These are phyloP conservation scores for Hericium coralloides DNA, from an alignment of 768 basidiomycete species.

Conservation along the genomic window DNA sequence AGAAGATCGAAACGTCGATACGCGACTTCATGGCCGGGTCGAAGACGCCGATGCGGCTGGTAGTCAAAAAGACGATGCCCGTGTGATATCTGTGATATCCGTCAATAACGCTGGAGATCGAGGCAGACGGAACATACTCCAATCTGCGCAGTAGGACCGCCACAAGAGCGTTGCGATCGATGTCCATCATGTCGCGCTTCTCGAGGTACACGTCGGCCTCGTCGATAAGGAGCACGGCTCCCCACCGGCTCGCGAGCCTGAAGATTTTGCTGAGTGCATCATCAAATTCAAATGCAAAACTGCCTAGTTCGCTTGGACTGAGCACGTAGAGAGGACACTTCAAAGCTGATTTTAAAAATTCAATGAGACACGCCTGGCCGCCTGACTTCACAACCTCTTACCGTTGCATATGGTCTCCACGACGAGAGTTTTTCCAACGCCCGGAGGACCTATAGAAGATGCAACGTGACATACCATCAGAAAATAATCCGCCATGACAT, in stretches of 20 bases:
- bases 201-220: slow-evolving; percentile 29
- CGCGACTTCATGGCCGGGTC: slow-evolving; percentile 27
- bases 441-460: slow-evolving; percentile 5
- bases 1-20: slow-evolving; percentile 38
- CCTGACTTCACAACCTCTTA: neutral
- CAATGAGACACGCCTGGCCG: too few relatives aligned
- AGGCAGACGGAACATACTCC: slow-evolving; percentile 15
- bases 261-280: slow-evolving; percentile 10
- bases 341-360: neutral
- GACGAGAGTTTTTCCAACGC: slow-evolving; percentile 15
- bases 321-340: neutral
- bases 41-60: slow-evolving; percentile 28
- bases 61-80: slow-evolving; percentile 31
- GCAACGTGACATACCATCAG: too few relatives aligned
- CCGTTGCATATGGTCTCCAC: slow-evolving; percentile 17
- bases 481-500: neutral
- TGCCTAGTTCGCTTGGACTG: neutral
- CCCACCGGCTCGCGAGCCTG: slow-evolving; percentile 24
- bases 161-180: slow-evolving; percentile 26
- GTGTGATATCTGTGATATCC: slow-evolving; percentile 15
- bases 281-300: neutral
- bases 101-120: too few relatives aligned
- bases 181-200: slow-evolving; percentile 15
- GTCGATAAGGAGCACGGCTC: slow-evolving; percentile 28
- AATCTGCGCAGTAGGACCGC: slow-evolving; percentile 28